These are phyloP conservation scores for Hyphopichia pseudoburtonii DNA, from an alignment of 1,139 yeast genomes.

Conservation along the genomic window DNA sequence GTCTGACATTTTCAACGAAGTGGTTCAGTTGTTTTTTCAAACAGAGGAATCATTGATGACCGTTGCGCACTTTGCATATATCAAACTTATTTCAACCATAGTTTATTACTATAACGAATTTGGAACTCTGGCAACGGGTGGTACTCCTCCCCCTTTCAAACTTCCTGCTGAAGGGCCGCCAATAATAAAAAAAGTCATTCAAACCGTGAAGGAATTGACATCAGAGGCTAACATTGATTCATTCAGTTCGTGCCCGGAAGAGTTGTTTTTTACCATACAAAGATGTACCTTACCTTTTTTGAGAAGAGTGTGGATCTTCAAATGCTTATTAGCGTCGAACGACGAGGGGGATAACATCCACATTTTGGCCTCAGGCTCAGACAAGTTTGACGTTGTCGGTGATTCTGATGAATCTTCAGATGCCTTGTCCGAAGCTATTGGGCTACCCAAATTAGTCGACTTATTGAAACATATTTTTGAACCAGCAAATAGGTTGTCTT, in stretches of 20 bases:
- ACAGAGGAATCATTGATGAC: conserved; percentile 44
- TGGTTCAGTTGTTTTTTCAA: conserved; percentile 40
- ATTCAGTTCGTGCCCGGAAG: neutral
- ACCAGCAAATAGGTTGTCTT: conserved; percentile 9
- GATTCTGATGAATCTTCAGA: conserved; percentile 1
- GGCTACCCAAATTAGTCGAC: neutral
- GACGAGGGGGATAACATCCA: conserved; percentile 25
- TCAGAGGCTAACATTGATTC: neutral
- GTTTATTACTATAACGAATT: neutral
- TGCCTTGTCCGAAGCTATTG: conserved; percentile 2
- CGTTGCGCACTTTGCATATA: conserved; percentile 14
- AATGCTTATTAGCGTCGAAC: conserved; percentile 31
- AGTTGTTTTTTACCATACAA: conserved; percentile 26
- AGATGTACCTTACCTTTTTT: conserved; percentile 33
- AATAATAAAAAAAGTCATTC: neutral
- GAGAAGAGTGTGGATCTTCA: conserved; percentile 36
- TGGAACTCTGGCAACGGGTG: no score
- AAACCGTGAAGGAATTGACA: neutral
- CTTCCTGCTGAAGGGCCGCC: neutral
- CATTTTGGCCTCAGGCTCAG: neutral
- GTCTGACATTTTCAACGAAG: conserved; percentile 38
- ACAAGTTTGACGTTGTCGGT: neutral
- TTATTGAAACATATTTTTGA: neutral
- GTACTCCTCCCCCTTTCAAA: no score
- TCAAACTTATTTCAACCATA: neutral